Base-by-base conservation (phyloP, 2,329 filamentous ascomycete species). In the Sarocladium oryzae region DNA sequence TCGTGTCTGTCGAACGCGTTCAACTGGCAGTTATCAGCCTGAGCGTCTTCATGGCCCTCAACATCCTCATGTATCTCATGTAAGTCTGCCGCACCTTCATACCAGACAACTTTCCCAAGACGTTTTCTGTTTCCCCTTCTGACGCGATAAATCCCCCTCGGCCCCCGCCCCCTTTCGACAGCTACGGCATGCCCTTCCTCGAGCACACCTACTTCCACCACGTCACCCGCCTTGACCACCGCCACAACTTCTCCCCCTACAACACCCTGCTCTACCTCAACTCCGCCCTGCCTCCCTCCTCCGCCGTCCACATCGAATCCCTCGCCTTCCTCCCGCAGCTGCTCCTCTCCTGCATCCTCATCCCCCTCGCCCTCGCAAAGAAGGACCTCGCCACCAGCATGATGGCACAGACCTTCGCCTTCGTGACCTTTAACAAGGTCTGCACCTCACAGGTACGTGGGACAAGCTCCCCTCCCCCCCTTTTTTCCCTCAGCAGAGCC, bases 221-320 rank as follows among this genome's bases (percentile, higher is more conserved):
- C 67, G 75, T 97, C 55, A 90, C 86, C 4, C 86, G 93, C 54
- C 86, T 96, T 66, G 93, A 99, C 66, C 93, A 99, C 69, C 86
- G 93, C 13, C 93, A 99, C 72, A 99, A 99, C 72, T 99, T 99
- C 71, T 96, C 91, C 9, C 88, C 90, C 1, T 99, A 97, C 75
- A 96, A 96, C 67, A 88, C 85, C 1, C 78, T 96, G 7, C 79
- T 99, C 2, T 96, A 99, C 66, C 79, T 96, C 37, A 85, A 84
- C 48, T 95, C 93, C 0, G 83, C 88, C 2, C 69, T 74, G 2
- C 66, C 30, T 15, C 48, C 37, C 37, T 60, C 66, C 1, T 60
- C 69, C 1, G 59, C 68, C 16, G 33, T 78, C 41, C 65, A 67
- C 66, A 66, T 91, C 49, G 90, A 96, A 64, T 87, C 87, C 0